phyloP scores from a whole-genome alignment of 169 alveolate species.

The Eimeria praecox region DNA sequence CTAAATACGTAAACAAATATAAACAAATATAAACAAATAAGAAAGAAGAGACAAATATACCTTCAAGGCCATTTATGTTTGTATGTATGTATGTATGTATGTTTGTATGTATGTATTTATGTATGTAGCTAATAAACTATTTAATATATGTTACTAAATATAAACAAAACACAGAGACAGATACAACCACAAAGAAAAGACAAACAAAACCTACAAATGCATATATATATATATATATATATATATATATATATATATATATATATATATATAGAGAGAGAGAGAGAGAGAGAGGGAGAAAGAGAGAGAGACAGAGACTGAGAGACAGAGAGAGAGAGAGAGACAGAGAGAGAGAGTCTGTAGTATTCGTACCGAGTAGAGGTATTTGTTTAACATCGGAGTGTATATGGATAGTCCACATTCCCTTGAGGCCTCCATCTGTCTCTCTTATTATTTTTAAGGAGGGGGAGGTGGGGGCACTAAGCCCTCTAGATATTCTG shows the following conservation, averaged over 20 bases:
- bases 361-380: constrained; percentile 34
- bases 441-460: neutral
- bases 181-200: neutral
- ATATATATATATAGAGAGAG: no score
- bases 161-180: neutral
- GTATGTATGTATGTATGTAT: neutral
- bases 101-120: neutral
- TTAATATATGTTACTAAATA: neutral
- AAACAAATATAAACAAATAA: neutral
- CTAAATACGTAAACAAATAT: no score
- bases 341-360: no score
- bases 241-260: no score
- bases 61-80: neutral
- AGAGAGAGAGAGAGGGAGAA: no score
- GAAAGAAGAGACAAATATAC: neutral
- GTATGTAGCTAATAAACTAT: no score
- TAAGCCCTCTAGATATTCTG: constrained; percentile 49
- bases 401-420: constrained; percentile 21
- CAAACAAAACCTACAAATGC: neutral
- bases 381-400: constrained; percentile 16
- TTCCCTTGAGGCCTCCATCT: neutral
- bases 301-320: no score
- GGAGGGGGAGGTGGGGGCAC: constrained; percentile 2
- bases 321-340: no score
- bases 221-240: neutral